Percentiles rank a stretch among this genome's conserved stretches.
phyloP scores from a whole-genome alignment of 2,329 filamentous ascomycete species.

The Aspergillus amoenus region DNA sequence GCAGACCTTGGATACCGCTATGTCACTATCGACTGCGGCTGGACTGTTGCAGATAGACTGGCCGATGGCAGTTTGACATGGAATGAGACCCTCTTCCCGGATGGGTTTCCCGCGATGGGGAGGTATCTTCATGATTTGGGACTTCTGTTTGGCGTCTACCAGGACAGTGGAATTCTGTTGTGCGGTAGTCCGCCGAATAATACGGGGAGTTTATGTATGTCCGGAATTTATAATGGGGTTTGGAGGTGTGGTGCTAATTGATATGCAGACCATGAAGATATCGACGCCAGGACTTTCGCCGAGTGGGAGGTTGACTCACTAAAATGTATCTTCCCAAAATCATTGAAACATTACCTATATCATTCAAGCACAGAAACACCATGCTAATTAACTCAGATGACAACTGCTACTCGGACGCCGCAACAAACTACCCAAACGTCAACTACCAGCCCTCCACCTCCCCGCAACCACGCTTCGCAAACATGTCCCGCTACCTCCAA shows the following conservation, averaged over 20 bases:
- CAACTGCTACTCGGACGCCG: slow-evolving; percentile 49
- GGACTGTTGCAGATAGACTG: slow-evolving; percentile 44
- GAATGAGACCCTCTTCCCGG: slow-evolving; percentile 41
- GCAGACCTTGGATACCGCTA: slow-evolving; percentile 55
- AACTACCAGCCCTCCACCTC: slow-evolving; percentile 40
- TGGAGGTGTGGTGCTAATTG: no score
- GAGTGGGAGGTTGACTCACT: slow-evolving; percentile 45
- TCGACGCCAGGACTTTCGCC: slow-evolving; percentile 40
- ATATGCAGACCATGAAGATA: slow-evolving; percentile 42
- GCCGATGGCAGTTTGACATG: slow-evolving; percentile 42
- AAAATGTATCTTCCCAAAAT: slow-evolving; percentile 43
- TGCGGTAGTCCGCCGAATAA: slow-evolving; percentile 34
- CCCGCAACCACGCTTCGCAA: slow-evolving; percentile 45
- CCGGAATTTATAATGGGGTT: background rate
- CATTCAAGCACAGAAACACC: no score
- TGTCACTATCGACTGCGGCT: slow-evolving; percentile 61
- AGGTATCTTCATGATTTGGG: slow-evolving; percentile 40
- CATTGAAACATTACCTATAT: no score
- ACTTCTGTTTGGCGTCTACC: slow-evolving; percentile 48
- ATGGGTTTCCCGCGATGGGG: slow-evolving; percentile 43
- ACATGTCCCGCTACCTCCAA: slow-evolving; percentile 48
- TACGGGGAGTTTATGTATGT: slow-evolving; percentile 39
- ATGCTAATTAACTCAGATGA: slow-evolving; percentile 37
- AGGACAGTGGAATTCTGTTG: slow-evolving; percentile 43
- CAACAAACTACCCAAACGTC: slow-evolving; percentile 42